These are phyloP conservation scores for Chionographis japonica DNA, from an alignment of 106 monocot genomes.

Conservation along the genomic window DNA sequence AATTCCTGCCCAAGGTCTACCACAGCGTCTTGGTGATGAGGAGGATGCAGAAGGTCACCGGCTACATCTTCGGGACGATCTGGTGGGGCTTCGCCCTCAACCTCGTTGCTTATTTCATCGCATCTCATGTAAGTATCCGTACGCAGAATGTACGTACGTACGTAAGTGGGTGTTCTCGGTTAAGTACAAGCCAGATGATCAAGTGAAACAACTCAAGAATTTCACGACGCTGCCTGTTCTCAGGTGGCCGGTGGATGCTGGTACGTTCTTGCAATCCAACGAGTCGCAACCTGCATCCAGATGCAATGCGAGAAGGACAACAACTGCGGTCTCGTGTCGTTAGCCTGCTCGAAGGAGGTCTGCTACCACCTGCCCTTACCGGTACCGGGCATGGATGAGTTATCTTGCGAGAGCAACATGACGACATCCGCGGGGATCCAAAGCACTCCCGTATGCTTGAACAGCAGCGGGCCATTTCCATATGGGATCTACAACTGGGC, in stretches of 20 bases:
- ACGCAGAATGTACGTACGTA: too few species aligned
- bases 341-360: conserved; percentile 47
- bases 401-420: conserved; percentile 27
- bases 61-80: conserved; percentile 87
- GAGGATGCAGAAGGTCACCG: conserved; percentile 94
- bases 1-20: conserved; percentile 84
- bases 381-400: not conserved
- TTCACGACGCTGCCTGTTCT: not conserved
- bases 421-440: conserved; percentile 7
- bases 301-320: conserved; percentile 55
- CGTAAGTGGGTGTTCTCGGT: too few species aligned
- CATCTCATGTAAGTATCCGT: conserved; percentile 73
- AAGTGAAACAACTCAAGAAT: too few species aligned
- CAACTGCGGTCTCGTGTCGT: conserved; percentile 48
- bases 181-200: too few species aligned
- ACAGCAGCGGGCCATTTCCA: conserved; percentile 48
- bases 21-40: conserved; percentile 75
- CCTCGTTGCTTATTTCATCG: conserved; percentile 87
- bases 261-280: conserved; percentile 94
- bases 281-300: conserved; percentile 59
- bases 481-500: conserved; percentile 80
- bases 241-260: conserved; percentile 93
- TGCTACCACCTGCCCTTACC: conserved; percentile 27
- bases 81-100: conserved; percentile 98
- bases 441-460: conserved; percentile 42